phyloP scores from a whole-genome alignment of 2,329 filamentous ascomycete genomes.

The Xylariaceae sp. region DNA sequence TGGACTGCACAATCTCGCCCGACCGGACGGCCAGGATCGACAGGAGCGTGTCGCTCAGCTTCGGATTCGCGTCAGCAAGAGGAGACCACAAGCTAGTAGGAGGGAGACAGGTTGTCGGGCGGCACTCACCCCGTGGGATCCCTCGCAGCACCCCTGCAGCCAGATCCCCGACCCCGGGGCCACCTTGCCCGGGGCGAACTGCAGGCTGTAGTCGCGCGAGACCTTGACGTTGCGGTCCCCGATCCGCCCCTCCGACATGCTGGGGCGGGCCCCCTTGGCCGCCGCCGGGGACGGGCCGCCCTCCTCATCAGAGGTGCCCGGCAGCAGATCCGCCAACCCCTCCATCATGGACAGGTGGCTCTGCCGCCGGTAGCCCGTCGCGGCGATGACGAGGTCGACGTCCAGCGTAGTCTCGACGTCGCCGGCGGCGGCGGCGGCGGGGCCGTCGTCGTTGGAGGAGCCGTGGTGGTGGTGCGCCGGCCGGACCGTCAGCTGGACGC shows the following conservation, averaged over 20 bases:
- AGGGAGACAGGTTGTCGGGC: neutral
- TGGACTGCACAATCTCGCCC: slow-evolving; percentile 20
- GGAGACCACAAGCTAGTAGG: neutral
- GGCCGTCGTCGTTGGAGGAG: slow-evolving; percentile 13
- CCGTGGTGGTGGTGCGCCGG: slow-evolving; percentile 26
- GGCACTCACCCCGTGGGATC: slow-evolving; percentile 78
- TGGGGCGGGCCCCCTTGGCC: slow-evolving; percentile 5
- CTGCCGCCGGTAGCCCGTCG: slow-evolving; percentile 77
- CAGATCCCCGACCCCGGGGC: slow-evolving; percentile 71
- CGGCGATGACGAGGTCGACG: slow-evolving; percentile 75
- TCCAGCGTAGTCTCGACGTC: slow-evolving; percentile 63
- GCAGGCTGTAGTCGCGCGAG: slow-evolving; percentile 68
- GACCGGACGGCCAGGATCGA: slow-evolving; percentile 21
- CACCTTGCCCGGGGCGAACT: slow-evolving; percentile 62
- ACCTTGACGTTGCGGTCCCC: slow-evolving; percentile 48
- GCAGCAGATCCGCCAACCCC: slow-evolving; percentile 58
- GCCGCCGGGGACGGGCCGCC: slow-evolving; percentile 5
- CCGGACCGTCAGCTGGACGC: slow-evolving; percentile 55
- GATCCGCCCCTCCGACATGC: slow-evolving; percentile 28
- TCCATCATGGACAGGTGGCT: slow-evolving; percentile 72
- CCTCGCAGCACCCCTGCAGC: slow-evolving; percentile 91
- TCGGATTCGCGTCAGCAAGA: neutral
- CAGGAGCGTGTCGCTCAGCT: slow-evolving; percentile 22
- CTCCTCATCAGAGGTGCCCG: slow-evolving; percentile 28
- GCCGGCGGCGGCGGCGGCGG: slow-evolving; percentile 18